Base-by-base conservation (phyloP, 73 alveolate species). In the Stentor roeselii region DNA sequence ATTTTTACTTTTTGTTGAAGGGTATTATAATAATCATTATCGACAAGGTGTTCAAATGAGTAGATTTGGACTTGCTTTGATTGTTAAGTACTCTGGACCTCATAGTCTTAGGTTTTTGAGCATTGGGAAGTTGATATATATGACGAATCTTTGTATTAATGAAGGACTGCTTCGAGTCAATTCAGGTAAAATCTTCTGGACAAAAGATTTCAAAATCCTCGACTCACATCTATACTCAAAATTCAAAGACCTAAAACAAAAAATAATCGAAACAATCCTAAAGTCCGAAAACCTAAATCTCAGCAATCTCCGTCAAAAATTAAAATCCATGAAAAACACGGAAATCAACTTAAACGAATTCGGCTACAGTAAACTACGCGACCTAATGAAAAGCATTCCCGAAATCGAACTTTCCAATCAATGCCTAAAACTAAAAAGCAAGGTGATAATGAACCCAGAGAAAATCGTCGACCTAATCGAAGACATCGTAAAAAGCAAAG, bases 131-230 rank as follows among this genome's bases (percentile, higher is more conserved):
- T 21, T 50, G 6, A 50, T 50, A 6, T 50, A 50, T 21, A 50
- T 50, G 67, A 50, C 30, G 6, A 50, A 6, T 50, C 21, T 50
- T 50, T 6, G 30, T 50, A 50, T 50, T 21, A 50, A 50, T 21
- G 21, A 50, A 50, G 67, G 67, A 6, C 21, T 50, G 21, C 30
- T 50, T 21, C n/a, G n/a, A n/a, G n/a, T n/a, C n/a, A n/a, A n/a
- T n/a, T n/a, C n/a, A n/a, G n/a, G n/a, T n/a, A n/a, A n/a, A n/a
- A n/a, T n/a, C n/a, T n/a, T n/a, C n/a, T 50, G 67, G 67, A 50
- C 67, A 6, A 50, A 50, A 50, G 67, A 50, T 50, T 50, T 50
- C 67, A 50, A 50, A 50, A 6, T 50, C 67, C 67, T 50, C 67
- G 67, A 50, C 67, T 11, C 6, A 50, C 21, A 21, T 21, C 30